Evolutionary conservation across 768 basidiomycete genomes (phyloP), one percentile per base, ranked within the genome.

Genomic region (Pleurotus sapidus): DNA sequence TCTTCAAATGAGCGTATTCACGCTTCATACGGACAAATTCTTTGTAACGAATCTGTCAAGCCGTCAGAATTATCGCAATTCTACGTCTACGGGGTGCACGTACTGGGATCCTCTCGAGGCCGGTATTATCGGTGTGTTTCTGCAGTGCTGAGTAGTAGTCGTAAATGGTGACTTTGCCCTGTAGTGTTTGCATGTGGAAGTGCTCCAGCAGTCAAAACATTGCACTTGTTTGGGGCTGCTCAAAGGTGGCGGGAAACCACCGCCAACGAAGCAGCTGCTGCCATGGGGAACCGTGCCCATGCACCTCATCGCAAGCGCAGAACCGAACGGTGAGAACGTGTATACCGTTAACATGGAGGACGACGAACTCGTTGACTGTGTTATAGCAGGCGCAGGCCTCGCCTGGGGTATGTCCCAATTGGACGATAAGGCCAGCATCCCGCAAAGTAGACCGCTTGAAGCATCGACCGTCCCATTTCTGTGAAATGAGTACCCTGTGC

Each of bases 311-410:
- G 59, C 74, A 77, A 1, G 59, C 60, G 49, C 75, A 76, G 51
- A 68, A 75, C 51, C 67, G 60, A 0, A 75, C 39, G 3, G 30
- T 53, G 3, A 75, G 64, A 4, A 60, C 39, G 49, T 74, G 74
- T 15, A 77, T 64, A 0, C 70, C 73, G 49, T 64, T 62, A 0
- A 45, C 57, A 53, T 72, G 63, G 50, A 77, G 48, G 17, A 77
- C 59, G 1, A 68, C 61, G 49, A 74, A 75, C 11, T 67, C 57
- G n/a, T 50, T 50, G 15, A 48, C 50, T 7, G 23, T 39, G 7
- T 49, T 27, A n/a, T 20, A 3, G 6, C 6, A 1, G 60, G 61
- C 12, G 39, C 17, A 9, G 37, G 14, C 57, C 1, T 45, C 39
- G 0, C 55, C 14, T 0, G 59, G 49, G 1, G 39, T 50, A 25